Evolutionary conservation across 2,329 filamentous ascomycete species (phyloP).

Genomic region (Aspergillus sp.): DNA sequence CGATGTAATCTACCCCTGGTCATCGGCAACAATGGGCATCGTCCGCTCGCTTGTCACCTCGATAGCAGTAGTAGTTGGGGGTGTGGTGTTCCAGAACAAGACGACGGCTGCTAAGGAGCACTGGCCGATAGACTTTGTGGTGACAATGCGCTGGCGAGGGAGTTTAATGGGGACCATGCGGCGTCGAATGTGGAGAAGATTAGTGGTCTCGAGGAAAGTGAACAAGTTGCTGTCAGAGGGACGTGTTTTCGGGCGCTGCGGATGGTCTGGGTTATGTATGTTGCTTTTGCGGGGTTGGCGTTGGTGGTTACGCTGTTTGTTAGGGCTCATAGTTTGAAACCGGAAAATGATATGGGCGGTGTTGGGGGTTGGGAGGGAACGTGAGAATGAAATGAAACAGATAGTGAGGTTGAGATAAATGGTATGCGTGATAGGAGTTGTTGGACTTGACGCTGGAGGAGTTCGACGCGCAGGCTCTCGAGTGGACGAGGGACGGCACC

Average conservation of each 20-base stretch:
- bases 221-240: neutral
- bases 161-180: neutral
- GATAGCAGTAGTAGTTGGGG: constrained; percentile 70
- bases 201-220: neutral
- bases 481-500: no score
- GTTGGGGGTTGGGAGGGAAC: neutral
- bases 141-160: neutral
- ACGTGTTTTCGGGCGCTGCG: neutral
- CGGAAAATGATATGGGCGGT: neutral
- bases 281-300: neutral
- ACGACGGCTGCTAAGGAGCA: constrained; percentile 17
- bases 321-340: neutral
- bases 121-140: neutral
- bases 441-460: neutral
- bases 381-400: no score
- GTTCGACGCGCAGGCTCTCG: no score
- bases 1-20: constrained; percentile 54
- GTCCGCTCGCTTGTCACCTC: constrained; percentile 69
- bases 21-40: constrained; percentile 53
- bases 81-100: constrained; percentile 74
- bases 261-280: neutral
- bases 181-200: neutral
- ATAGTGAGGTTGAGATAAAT: no score
- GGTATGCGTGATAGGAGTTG: no score
- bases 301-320: neutral